Evolutionary conservation across 2,329 filamentous ascomycete species (phyloP).

Genomic region (Colletotrichum spinosum): DNA sequence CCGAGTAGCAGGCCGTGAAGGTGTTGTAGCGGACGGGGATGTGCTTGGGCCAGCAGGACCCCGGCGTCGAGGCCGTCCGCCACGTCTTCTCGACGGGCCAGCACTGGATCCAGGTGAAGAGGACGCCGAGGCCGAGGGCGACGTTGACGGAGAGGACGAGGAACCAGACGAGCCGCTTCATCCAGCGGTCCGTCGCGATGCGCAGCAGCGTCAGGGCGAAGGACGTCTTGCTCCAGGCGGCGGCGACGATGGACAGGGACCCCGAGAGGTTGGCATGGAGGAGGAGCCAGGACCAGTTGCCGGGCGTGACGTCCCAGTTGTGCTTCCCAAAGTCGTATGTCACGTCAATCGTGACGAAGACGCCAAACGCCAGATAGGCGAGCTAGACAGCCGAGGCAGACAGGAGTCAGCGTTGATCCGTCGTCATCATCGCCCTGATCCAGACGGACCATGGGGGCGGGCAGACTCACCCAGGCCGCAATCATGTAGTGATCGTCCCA

Average conservation of each 20-base stretch:
- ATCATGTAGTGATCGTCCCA: constrained; percentile 39
- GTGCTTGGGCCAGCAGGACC: constrained; percentile 42
- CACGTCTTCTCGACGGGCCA: constrained; percentile 42
- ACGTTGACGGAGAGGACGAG: constrained; percentile 42
- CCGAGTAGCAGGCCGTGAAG: constrained; percentile 47
- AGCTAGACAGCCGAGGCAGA: constrained; percentile 10
- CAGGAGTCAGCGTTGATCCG: no score
- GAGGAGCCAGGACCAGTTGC: constrained; percentile 33
- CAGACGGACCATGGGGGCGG: background rate
- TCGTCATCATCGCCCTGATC: no score
- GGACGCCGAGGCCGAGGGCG: constrained; percentile 38
- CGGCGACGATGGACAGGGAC: constrained; percentile 40
- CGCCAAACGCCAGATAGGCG: constrained; percentile 25
- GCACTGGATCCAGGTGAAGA: constrained; percentile 44
- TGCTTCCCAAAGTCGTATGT: constrained; percentile 37
- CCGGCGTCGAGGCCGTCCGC: constrained; percentile 37
- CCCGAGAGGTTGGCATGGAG: constrained; percentile 38
- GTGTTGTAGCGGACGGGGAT: constrained; percentile 47
- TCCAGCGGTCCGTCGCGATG: constrained; percentile 39
- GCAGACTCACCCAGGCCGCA: constrained; percentile 38
- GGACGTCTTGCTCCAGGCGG: constrained; percentile 45
- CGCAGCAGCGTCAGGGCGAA: constrained; percentile 46
- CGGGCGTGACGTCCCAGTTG: constrained; percentile 29
- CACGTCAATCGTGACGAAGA: constrained; percentile 30
- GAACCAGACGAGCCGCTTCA: constrained; percentile 43